phyloP scores from a whole-genome alignment of 192 early-diverging fungal species.

The Coemansia sp. region DNA sequence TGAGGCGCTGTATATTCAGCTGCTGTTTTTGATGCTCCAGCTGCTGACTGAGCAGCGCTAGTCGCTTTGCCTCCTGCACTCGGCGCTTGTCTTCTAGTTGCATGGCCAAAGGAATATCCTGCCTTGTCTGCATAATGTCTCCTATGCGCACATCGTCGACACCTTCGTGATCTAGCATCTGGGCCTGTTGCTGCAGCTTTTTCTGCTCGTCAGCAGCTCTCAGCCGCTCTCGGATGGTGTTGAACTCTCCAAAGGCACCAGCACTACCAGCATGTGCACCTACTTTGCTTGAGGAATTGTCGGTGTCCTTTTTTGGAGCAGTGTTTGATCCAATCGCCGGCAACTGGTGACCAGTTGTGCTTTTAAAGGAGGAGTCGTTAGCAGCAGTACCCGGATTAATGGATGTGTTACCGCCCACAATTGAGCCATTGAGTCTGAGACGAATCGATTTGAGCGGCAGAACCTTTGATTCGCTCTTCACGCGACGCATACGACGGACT shows the following conservation, averaged over 20 bases:
- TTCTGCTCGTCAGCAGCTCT: constrained; percentile 37
- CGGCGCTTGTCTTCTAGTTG: constrained; percentile 43
- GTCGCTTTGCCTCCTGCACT: constrained; percentile 51
- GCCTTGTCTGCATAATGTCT: constrained; percentile 44
- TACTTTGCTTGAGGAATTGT: neutral
- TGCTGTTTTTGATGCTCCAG: constrained; percentile 39
- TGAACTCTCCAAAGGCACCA: constrained; percentile 28
- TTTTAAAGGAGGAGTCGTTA: neutral
- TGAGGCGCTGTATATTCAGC: constrained; percentile 22
- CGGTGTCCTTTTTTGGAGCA: neutral
- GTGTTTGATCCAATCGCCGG: neutral
- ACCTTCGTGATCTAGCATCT: constrained; percentile 33
- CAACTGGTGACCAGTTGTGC: neutral
- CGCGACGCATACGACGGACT: constrained; percentile 41
- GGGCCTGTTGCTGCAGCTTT: constrained; percentile 23
- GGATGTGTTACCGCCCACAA: constrained; percentile 18
- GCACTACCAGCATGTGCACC: neutral
- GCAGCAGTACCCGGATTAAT: neutral
- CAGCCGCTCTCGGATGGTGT: constrained; percentile 35
- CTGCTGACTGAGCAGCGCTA: constrained; percentile 43
- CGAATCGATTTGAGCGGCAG: constrained; percentile 47
- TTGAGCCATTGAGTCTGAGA: constrained; percentile 37
- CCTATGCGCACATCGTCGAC: constrained; percentile 44
- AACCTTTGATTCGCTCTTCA: constrained; percentile 49
- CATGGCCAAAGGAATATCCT: constrained; percentile 40